phyloP scores from a whole-genome alignment of 495 filamentous ascomycete genomes.

The Emericellopsis terricola region DNA sequence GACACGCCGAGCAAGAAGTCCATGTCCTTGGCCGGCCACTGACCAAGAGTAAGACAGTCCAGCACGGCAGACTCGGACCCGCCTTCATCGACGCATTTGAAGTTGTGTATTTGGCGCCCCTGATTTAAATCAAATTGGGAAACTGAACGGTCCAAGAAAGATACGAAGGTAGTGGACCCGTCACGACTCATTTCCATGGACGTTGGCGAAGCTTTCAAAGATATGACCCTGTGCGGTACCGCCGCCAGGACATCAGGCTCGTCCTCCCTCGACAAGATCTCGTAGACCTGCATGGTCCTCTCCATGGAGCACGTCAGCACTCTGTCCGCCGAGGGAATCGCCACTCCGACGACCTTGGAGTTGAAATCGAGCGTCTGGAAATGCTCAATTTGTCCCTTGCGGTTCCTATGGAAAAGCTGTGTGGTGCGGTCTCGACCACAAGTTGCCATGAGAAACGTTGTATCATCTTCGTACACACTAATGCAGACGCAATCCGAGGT shows the following conservation, averaged over 20 bases:
- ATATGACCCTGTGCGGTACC: constrained; percentile 54
- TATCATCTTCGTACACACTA: constrained; percentile 37
- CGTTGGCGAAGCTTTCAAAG: constrained; percentile 67
- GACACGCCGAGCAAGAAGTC: constrained; percentile 64
- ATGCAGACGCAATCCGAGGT: constrained; percentile 73
- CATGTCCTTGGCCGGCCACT: constrained; percentile 15
- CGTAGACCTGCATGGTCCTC: constrained; percentile 62
- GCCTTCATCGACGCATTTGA: constrained; percentile 65
- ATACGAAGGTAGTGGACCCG: constrained; percentile 47
- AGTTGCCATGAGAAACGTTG: constrained; percentile 47
- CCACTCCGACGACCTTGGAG: constrained; percentile 27
- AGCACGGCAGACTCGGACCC: constrained; percentile 68
- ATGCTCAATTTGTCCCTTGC: constrained; percentile 25
- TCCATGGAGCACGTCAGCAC: constrained; percentile 80
- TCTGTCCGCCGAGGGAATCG: constrained; percentile 31
- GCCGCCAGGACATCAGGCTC: constrained; percentile 55
- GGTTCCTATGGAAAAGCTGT: constrained; percentile 57
- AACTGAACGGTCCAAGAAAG: constrained; percentile 67
- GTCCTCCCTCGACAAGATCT: constrained; percentile 55
- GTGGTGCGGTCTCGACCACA: constrained; percentile 78
- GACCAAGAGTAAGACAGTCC: constrained; percentile 48
- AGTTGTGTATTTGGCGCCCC: constrained; percentile 51
- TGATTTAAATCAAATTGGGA: constrained; percentile 55
- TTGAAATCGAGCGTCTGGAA: constrained; percentile 32
- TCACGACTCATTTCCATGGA: constrained; percentile 56